These are phyloP conservation scores for Suillus placidus DNA, from an alignment of 768 basidiomycete species.

Conservation along the genomic window DNA sequence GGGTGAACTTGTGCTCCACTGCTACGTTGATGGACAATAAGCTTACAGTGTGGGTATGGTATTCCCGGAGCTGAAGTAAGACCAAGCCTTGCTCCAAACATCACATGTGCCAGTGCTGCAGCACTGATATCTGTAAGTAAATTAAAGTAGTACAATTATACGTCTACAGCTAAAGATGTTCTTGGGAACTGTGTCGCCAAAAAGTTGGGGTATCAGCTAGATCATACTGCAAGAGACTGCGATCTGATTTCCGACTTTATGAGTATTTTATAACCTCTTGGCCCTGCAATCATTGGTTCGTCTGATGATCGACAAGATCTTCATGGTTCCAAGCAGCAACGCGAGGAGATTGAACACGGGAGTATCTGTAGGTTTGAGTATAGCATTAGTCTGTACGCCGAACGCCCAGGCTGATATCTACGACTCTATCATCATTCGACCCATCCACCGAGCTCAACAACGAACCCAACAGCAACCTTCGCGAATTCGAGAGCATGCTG, in stretches of 20 bases:
- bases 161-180: no score
- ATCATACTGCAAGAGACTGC: neutral
- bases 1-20: neutral
- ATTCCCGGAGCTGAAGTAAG: neutral
- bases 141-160: no score
- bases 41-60: neutral
- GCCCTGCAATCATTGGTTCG: neutral
- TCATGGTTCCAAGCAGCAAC: neutral
- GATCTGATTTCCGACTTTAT: neutral
- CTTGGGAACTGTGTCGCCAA: no score
- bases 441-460: slow-evolving; percentile 48
- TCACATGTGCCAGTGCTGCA: neutral
- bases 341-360: neutral
- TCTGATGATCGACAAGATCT: neutral
- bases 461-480: slow-evolving; percentile 60
- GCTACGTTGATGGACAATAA: neutral
- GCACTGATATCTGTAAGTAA: no score
- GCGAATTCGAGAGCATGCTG: slow-evolving; percentile 60
- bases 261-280: no score
- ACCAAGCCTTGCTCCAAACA: neutral
- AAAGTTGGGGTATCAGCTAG: no score
- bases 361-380: neutral
- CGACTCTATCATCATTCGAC: slow-evolving; percentile 7
- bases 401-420: neutral
- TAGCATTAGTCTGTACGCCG: neutral